Evolutionary conservation across 257 asterid species (phyloP).

Genomic region (Fraxinus quadrangulata): DNA sequence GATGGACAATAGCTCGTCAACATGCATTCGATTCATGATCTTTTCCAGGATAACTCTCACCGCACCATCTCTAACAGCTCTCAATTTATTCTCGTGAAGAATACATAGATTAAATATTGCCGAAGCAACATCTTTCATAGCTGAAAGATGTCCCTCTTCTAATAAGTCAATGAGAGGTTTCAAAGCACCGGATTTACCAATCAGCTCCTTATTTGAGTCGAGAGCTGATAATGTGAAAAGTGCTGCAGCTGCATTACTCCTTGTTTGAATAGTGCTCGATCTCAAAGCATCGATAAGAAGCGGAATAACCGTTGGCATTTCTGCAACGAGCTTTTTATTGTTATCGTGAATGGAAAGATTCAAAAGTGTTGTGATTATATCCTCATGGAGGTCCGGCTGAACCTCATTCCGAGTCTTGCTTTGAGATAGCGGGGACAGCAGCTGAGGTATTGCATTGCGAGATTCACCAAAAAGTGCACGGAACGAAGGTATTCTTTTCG

Average conservation of each 20-base stretch:
- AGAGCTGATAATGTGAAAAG: conserved; percentile 77
- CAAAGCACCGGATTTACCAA: conserved; percentile 72
- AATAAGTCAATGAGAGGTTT: conserved; percentile 67
- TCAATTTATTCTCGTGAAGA: conserved; percentile 64
- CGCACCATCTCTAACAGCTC: conserved; percentile 75
- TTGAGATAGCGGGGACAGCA: conserved; percentile 64
- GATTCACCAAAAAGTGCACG: conserved; percentile 82
- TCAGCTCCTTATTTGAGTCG: conserved; percentile 68
- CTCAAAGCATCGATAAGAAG: conserved; percentile 61
- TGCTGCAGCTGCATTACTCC: conserved; percentile 92
- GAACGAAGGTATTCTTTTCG: conserved; percentile 69
- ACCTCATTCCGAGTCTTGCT: conserved; percentile 19
- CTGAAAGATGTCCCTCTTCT: conserved; percentile 65
- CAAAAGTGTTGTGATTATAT: conserved; percentile 71
- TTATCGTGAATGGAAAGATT: conserved; percentile 84
- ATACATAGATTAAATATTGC: conserved; percentile 75
- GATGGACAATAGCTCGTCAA: conserved; percentile 69
- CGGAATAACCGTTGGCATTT: conserved; percentile 69
- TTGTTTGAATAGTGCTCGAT: conserved; percentile 62
- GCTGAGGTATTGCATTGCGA: conserved; percentile 51
- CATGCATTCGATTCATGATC: conserved; percentile 45
- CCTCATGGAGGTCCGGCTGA: conserved; percentile 74
- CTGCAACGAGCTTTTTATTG: conserved; percentile 84
- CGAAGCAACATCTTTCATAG: conserved; percentile 78
- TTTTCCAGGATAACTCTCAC: conserved; percentile 63